phyloP scores from a whole-genome alignment of 176 grass and related monocot genomes.

The Olyra latifolia region DNA sequence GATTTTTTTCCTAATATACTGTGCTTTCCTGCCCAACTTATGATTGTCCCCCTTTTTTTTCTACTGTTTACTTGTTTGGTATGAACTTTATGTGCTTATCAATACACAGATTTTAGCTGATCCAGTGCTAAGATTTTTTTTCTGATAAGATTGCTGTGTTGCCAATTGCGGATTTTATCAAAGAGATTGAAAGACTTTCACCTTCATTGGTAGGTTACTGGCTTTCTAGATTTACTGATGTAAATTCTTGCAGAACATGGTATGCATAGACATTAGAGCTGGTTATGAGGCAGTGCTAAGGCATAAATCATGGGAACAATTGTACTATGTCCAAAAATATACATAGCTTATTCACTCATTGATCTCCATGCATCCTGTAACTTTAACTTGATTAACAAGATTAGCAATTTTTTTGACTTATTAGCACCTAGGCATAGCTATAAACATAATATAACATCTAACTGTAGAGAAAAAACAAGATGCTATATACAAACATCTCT shows the following conservation, averaged over 20 bases:
- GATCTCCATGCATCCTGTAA: background rate
- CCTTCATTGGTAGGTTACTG: background rate
- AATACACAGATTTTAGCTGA: background rate
- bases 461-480: background rate
- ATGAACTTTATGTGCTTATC: background rate
- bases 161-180: background rate
- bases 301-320: background rate
- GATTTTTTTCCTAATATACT: background rate
- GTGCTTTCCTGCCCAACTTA: background rate
- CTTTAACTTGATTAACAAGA: background rate
- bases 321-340: background rate
- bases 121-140: background rate
- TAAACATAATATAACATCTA: background rate
- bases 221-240: background rate
- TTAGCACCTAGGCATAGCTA: background rate
- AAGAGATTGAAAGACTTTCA: background rate
- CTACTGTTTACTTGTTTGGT: background rate
- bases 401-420: background rate
- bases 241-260: background rate
- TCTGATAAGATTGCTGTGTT: background rate
- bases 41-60: background rate
- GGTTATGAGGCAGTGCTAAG: background rate
- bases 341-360: background rate
- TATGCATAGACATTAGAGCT: background rate
- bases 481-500: slow-evolving; percentile 18